phyloP scores from a whole-genome alignment of 148 eudicot genomes.

The Agrostemma githago region DNA sequence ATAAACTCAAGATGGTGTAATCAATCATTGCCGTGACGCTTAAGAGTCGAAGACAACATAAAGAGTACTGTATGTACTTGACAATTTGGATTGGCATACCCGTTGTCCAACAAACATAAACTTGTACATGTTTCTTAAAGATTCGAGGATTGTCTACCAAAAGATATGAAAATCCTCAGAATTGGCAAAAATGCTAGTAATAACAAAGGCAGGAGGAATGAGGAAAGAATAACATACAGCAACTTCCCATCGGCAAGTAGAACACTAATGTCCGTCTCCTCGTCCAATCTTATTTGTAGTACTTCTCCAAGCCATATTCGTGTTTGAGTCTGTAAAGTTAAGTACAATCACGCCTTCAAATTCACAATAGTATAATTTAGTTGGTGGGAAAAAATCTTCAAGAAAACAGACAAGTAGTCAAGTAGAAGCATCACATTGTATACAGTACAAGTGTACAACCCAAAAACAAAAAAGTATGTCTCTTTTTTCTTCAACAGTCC shows the following conservation, averaged over 20 bases:
- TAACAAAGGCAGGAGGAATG: constrained; percentile 1
- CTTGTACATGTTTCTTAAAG: too few relatives aligned
- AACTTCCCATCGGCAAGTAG: constrained; percentile 81
- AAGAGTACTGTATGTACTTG: too few relatives aligned
- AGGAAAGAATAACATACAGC: constrained; percentile 42
- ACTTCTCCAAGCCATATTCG: constrained; percentile 90
- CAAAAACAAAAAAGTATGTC: not conserved
- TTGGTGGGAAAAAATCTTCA: not conserved
- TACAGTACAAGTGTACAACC: too few relatives aligned
- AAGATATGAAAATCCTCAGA: not conserved
- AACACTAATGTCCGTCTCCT: constrained; percentile 42
- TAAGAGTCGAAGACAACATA: too few relatives aligned
- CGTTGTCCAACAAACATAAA: too few relatives aligned
- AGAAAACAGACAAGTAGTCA: not conserved
- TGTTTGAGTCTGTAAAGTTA: constrained; percentile 56
- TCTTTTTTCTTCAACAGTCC: not conserved
- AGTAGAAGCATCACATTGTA: not conserved
- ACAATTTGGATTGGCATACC: too few relatives aligned
- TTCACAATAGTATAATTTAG: not conserved
- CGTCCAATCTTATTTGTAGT: constrained; percentile 53
- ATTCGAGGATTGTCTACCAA: not conserved
- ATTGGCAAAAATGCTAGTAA: not conserved
- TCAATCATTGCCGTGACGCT: too few relatives aligned
- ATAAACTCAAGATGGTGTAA: too few relatives aligned
- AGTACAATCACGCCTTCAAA: constrained; percentile 2